These are phyloP conservation scores for Leccinellum albellum DNA, from an alignment of 768 basidiomycete genomes.

Conservation along the genomic window DNA sequence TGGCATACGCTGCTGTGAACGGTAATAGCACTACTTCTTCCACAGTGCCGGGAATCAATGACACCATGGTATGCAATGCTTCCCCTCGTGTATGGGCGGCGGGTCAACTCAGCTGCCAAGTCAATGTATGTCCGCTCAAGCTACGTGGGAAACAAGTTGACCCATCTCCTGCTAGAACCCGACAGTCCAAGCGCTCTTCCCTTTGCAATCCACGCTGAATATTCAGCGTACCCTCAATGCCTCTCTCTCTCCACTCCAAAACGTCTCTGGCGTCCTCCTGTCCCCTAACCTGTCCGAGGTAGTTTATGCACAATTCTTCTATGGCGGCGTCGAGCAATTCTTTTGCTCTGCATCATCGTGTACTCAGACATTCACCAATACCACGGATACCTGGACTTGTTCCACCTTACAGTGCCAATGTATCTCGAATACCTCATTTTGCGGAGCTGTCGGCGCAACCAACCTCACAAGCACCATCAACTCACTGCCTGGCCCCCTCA, in stretches of 20 bases:
- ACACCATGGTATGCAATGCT: slow-evolving; percentile 72
- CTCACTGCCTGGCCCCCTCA: slow-evolving; percentile 58
- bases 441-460: slow-evolving; percentile 47
- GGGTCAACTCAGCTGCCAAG: slow-evolving; percentile 81
- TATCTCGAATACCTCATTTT: slow-evolving; percentile 65
- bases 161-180: slow-evolving; percentile 56
- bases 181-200: slow-evolving; percentile 73
- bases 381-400: slow-evolving; percentile 62
- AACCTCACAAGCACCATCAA: slow-evolving; percentile 65
- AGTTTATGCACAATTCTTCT: slow-evolving; percentile 70
- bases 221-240: slow-evolving; percentile 75
- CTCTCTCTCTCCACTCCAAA: slow-evolving; percentile 56
- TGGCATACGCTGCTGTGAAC: slow-evolving; percentile 47
- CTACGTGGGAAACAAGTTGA: neutral
- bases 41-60: slow-evolving; percentile 39
- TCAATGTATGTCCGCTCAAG: slow-evolving; percentile 55
- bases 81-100: slow-evolving; percentile 69
- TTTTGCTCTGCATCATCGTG: slow-evolving; percentile 75
- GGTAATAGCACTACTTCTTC: slow-evolving; percentile 32
- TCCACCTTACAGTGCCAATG: slow-evolving; percentile 74
- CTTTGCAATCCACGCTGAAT: slow-evolving; percentile 66
- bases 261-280: slow-evolving; percentile 23
- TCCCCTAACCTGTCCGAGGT: slow-evolving; percentile 53
- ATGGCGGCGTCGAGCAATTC: slow-evolving; percentile 85
- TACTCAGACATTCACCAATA: slow-evolving; percentile 47